Evolutionary conservation across 2,329 filamentous ascomycete genomes (phyloP).

Genomic region (Calonectria hongkongensis): DNA sequence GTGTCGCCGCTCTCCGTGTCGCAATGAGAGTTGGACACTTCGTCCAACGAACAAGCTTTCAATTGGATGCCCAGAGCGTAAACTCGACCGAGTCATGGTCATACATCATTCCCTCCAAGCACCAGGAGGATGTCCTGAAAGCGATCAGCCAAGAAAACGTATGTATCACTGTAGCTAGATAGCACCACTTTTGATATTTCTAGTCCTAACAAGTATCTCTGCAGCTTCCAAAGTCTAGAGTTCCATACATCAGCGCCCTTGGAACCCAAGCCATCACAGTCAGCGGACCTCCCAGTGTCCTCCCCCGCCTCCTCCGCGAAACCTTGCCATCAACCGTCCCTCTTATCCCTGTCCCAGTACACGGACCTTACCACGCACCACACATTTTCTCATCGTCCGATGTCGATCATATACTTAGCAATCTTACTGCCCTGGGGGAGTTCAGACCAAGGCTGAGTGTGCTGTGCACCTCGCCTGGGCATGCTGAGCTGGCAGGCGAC

Average conservation of each 20-base stretch:
- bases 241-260: slow-evolving; percentile 14
- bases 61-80: slow-evolving; percentile 18
- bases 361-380: slow-evolving; percentile 27
- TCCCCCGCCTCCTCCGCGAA: slow-evolving; percentile 24
- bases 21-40: slow-evolving; percentile 24
- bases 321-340: slow-evolving; percentile 16
- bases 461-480: slow-evolving; percentile 13
- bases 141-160: slow-evolving; percentile 18
- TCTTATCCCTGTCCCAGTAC: slow-evolving; percentile 14
- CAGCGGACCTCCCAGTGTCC: slow-evolving; percentile 19
- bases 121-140: slow-evolving; percentile 16
- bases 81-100: slow-evolving; percentile 16
- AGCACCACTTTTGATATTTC: neutral
- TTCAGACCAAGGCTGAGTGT: slow-evolving; percentile 13
- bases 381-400: slow-evolving; percentile 11
- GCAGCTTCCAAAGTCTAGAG: slow-evolving; percentile 19
- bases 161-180: neutral
- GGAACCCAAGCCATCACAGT: slow-evolving; percentile 15
- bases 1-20: slow-evolving; percentile 21
- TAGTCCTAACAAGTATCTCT: slow-evolving; percentile 1
- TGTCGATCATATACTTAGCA: neutral
- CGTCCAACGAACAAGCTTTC: neutral
- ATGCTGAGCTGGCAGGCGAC: neutral
- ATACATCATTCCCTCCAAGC: slow-evolving; percentile 14
- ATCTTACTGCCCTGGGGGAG: slow-evolving; percentile 14